Base-by-base conservation (phyloP, 2,329 filamentous ascomycete genomes). In the Paecilomyces sp. region DNA sequence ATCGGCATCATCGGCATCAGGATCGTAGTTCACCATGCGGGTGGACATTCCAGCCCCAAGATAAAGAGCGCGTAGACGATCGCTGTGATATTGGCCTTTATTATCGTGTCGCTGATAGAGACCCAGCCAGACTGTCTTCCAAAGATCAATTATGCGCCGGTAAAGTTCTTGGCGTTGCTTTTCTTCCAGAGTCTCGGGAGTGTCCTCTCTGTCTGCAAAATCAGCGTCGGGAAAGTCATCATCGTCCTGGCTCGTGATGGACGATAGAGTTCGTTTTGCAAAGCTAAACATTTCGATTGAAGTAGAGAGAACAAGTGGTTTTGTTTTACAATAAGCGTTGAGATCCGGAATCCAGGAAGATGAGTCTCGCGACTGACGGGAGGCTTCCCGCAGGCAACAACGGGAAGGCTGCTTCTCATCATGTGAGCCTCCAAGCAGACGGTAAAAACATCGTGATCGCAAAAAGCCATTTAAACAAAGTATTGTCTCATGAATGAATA, bases 51-150 rank as follows among this genome's bases (percentile, higher is more conserved):
- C 66, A 0, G 67, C 61, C 2, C 67, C 62, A 1, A 57, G 57
- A 28, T 62, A 68, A 22, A 69, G 63, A 11, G 58, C 55, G 8
- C 64, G 58, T 1, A 69, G 57, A 28, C 62, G 57, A 28, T 63
- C 60, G 22, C 59, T 53, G n/a, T 67, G 63, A 12, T 52, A 63
- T 47, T n/a, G 15, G 8, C 36, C 36, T 7, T n/a, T 47, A 18
- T n/a, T 53, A 30, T 53, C 25, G 51, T 53, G 25, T 22, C 1
- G 4, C 22, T 53, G 25, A 5, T 53, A 53, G 51, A 53, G 51
- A 15, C 25, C 22, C 11, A 24, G 22, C 22, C 25, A 25, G 51
- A 53, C 51, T 28, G 11, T 53, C 9, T 25, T n/a, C 51, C 22
- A 53, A 24, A 53, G 51, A 25, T 22, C 25, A n/a, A 53, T 12